Base-by-base conservation (phyloP, 2,329 filamentous ascomycete genomes). In the Botrytis medusae region DNA sequence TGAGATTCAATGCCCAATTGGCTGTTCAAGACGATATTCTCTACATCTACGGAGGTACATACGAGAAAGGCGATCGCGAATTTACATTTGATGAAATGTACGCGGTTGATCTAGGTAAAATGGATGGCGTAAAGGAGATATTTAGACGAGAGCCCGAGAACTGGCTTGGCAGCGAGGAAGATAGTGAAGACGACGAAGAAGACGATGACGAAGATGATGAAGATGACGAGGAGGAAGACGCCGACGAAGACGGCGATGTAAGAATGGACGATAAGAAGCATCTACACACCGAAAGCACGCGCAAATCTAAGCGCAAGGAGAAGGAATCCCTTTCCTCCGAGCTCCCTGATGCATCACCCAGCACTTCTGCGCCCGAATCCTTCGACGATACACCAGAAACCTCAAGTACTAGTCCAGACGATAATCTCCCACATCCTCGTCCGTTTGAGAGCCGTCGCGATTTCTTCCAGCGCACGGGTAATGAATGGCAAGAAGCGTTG, bases 71-170 rank as follows among this genome's bases (percentile, higher is more conserved):
- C 29, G 96, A 99, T 79, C 89, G 93, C 34, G 96, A 99, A 82
- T 97, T 93, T 79, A 98, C 95, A 0, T 97, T 98, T 82, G 95
- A 98, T 78, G 96, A 99, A 79, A 86, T 99, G 82, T 97, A 97
- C 83, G 91, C 94, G 2, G 90, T 98, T 74, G 94, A 99, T 79
- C 86, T 99, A n/a, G 95, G 92, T 74, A 98, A 97, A 82, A 87
- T 99, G 74, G 94, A 98, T 78, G 96, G 96, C 5, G 95, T 96
- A 76, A 95, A 94, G 81, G 92, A 98, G 83, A 89, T 98, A 65
- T 98, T 95, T 84, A 93, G 87, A 81, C 88, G 93, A 71, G 92
- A 97, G 77, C 90, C 95, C 77, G 89, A 94, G 79, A 94, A 97
- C 81, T 98, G 95, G 94, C 83, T 90, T 72, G 90, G 92, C 6